Evolutionary conservation across 257 asterid species (phyloP).

Genomic region (Solanum ahanhuiri): DNA sequence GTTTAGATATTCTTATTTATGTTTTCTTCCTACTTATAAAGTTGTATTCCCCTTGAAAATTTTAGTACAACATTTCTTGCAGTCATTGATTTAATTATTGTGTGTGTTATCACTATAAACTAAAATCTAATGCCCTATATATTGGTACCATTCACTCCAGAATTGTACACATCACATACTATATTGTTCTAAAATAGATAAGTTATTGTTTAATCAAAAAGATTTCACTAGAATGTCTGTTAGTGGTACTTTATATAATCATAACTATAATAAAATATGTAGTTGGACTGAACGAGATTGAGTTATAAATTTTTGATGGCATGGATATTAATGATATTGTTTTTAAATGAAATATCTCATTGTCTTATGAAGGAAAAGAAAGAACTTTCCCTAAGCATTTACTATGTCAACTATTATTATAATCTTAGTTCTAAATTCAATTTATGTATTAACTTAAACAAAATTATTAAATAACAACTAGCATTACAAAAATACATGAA

Average conservation of each 20-base stretch:
- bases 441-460: too few relatives aligned
- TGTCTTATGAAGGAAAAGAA: neutral
- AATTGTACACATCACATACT: neutral
- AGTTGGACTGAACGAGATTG: neutral
- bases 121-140: neutral
- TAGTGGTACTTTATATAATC: neutral
- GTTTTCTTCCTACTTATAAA: too few relatives aligned
- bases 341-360: neutral
- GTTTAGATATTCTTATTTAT: neutral
- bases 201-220: neutral
- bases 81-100: too few relatives aligned
- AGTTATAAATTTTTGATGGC: neutral
- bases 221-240: neutral
- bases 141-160: neutral
- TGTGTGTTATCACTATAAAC: neutral
- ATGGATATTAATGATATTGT: neutral
- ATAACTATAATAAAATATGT: neutral
- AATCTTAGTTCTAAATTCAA: neutral
- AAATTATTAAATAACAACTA: too few relatives aligned
- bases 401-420: too few relatives aligned
- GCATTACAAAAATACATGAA: too few relatives aligned
- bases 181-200: neutral
- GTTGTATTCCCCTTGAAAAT: too few relatives aligned
- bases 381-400: neutral
- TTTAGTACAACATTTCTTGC: too few relatives aligned